Evolutionary conservation across 148 eudicot genomes (phyloP).

Genomic region (Heliosperma pusillum): DNA sequence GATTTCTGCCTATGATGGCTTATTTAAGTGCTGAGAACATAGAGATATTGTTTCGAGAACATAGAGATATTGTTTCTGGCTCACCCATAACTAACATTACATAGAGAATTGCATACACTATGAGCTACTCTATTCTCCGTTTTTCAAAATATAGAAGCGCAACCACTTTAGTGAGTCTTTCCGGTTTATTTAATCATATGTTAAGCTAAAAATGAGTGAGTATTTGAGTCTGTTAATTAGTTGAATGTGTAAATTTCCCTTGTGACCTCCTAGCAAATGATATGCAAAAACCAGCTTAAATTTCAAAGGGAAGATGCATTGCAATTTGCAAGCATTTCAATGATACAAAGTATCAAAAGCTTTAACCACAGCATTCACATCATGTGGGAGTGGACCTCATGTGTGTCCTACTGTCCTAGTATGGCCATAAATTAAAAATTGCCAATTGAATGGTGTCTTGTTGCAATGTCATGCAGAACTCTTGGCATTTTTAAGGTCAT

Average conservation of each 20-base stretch:
- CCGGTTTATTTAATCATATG: neutral
- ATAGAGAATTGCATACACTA: too few species aligned
- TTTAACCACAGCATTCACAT: constrained; percentile 10
- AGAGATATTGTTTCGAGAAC: neutral
- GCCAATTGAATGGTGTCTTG: constrained; percentile 8
- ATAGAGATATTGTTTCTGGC: too few species aligned
- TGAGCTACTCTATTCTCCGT: too few species aligned
- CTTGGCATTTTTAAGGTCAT: constrained; percentile 13
- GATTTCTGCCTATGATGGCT: neutral
- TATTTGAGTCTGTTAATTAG: too few species aligned
- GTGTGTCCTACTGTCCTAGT: constrained; percentile 5
- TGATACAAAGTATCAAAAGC: constrained; percentile 14
- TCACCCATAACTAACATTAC: too few species aligned
- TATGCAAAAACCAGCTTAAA: neutral
- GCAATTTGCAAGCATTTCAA: neutral
- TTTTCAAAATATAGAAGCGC: too few species aligned
- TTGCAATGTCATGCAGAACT: constrained; percentile 18
- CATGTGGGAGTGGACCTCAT: constrained; percentile 23
- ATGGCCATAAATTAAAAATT: constrained; percentile 25
- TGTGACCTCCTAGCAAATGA: neutral
- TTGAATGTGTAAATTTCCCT: neutral
- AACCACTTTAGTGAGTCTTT: neutral
- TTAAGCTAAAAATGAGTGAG: neutral
- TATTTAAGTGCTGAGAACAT: neutral
- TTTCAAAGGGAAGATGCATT: neutral